A percentile compares a stretch with the other conserved stretches of the same genome.
These are phyloP conservation scores for Neofusicoccum cordaticola DNA, from an alignment of 2,329 filamentous ascomycete genomes.

Conservation along the genomic window DNA sequence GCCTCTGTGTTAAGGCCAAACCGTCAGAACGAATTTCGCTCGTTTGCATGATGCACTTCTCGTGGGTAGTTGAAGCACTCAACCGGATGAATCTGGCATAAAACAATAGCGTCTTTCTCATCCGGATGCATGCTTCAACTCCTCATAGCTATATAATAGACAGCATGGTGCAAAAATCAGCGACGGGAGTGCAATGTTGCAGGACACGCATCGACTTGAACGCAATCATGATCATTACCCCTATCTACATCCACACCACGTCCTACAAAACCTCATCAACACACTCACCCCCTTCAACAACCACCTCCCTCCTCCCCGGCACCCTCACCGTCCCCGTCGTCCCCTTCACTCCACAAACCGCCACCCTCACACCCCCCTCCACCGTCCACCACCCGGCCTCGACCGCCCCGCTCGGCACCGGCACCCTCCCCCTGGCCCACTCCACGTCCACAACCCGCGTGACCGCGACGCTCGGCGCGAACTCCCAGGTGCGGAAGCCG, in stretches of 20 bases:
- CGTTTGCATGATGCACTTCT: too few relatives aligned
- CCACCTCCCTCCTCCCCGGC: background rate
- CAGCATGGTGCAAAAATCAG: too few relatives aligned
- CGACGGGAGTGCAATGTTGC: too few relatives aligned
- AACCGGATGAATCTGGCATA: background rate
- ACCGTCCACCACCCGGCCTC: background rate
- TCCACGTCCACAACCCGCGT: background rate
- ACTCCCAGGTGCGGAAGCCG: background rate
- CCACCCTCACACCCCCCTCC: background rate
- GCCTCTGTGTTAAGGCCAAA: too few relatives aligned
- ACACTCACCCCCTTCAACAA: background rate
- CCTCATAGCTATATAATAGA: background rate
- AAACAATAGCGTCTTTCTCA: background rate
- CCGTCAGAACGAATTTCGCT: too few relatives aligned
- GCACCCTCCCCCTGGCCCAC: constrained; percentile 8
- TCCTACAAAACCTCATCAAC: background rate
- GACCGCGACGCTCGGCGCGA: background rate
- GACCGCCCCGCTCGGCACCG: background rate
- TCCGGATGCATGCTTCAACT: background rate
- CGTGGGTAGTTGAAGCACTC: background rate
- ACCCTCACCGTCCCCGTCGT: constrained; percentile 5
- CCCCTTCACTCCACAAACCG: background rate
- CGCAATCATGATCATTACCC: background rate
- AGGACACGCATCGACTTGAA: too few relatives aligned
- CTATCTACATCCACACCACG: background rate